These are phyloP conservation scores for Cinchona pubescens DNA, from an alignment of 257 asterid species.

Conservation along the genomic window DNA sequence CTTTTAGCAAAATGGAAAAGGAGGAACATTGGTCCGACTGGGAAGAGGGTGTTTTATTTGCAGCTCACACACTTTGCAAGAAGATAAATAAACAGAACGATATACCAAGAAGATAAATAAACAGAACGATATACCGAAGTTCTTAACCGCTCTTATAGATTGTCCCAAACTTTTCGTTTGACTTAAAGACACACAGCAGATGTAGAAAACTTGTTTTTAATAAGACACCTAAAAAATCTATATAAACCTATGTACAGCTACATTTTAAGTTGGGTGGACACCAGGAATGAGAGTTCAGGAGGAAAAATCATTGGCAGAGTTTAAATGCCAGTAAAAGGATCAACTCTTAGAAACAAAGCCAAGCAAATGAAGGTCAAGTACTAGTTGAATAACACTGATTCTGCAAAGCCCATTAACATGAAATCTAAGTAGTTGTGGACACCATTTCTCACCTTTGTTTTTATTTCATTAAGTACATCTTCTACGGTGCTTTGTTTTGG, in stretches of 20 bases:
- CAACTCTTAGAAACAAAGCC: background rate
- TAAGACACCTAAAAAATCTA: background rate
- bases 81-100: background rate
- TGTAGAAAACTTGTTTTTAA: background rate
- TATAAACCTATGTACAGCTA: background rate
- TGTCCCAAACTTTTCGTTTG: too few species aligned
- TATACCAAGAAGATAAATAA: background rate
- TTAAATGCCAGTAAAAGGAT: background rate
- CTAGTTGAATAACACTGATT: background rate
- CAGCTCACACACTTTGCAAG: background rate
- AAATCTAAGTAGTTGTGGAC: background rate
- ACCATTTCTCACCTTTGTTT: slow-evolving; percentile 62
- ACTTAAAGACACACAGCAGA: background rate
- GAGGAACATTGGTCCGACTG: too few species aligned
- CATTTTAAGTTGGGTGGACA: background rate
- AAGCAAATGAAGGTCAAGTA: background rate
- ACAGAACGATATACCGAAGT: background rate
- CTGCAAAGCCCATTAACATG: background rate
- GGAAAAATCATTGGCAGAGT: background rate
- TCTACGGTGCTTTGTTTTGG: slow-evolving; percentile 94
- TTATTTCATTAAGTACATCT: slow-evolving; percentile 93
- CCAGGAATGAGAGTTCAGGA: background rate
- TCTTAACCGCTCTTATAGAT: background rate
- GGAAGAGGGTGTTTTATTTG: background rate
- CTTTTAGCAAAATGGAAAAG: background rate